Base-by-base conservation (phyloP, 768 basidiomycete genomes). In the Auricularia sp. region DNA sequence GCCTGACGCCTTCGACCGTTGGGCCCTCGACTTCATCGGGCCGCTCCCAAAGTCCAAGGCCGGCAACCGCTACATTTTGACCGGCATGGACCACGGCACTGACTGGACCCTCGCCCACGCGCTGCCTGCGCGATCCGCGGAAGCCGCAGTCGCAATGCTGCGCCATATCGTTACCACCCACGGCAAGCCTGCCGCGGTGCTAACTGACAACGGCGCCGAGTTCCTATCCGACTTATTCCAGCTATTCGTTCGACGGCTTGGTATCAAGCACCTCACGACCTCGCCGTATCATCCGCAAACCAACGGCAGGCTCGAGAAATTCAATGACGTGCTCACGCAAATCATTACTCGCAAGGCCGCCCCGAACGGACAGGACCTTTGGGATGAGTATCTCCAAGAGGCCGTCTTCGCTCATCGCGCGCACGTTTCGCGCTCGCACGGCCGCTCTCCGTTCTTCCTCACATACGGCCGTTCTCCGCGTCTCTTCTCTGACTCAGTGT, bases 141-240 rank as follows among this genome's bases (percentile, higher is more conserved):
- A 51, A 21, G 47, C 47, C 47, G 47, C 18, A 5, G 47, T 51
- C 59, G 13, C 10, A 1, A 63, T 69, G 13, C 44, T 69, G 14
- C 65, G 65, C 16, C 13, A 35, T 18, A 56, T 68, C 62, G 62
- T 71, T 24, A 44, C 51, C 3, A 59, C 51, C 10, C 64, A 54
- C 56, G 67, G 70, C 16, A 68, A 67, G 67, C 69, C 69, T 0
- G 65, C 56, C 47, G 42, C 70, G 29, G 61, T 68, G 5, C 56
- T 71, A 3, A 68, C 70, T 3, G 69, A 71, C 65, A 69, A 69
- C 62, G 67, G 70, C 42, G 67, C 68, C 42, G 70, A 68, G 58
- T 69, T 71, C 67, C 65, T 69, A 54, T 66, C 68, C 3, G 68
- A 71, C 65, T n/a, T 61, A 13, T 16, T 51, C n/a, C 47, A 51